These are phyloP conservation scores for Phytophthora tentaculata DNA, from an alignment of 352 stramenopile species.

Conservation along the genomic window DNA sequence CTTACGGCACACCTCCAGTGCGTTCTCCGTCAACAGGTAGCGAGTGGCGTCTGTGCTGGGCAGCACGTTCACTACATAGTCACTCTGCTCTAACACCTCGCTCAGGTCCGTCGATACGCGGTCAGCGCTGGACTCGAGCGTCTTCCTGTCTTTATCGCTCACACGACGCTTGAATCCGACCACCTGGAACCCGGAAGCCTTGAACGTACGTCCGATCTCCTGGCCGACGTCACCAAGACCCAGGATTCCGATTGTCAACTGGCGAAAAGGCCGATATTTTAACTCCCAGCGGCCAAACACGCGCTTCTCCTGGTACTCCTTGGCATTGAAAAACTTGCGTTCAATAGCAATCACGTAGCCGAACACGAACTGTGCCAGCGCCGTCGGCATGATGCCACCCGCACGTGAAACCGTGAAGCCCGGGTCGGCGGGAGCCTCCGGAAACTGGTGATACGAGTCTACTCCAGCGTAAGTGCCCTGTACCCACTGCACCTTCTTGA, in stretches of 20 bases:
- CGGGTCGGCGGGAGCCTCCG: constrained; percentile 22
- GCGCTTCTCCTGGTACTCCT: constrained; percentile 37
- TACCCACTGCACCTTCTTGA: constrained; percentile 58
- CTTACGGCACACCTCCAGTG: constrained; percentile 46
- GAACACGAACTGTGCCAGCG: constrained; percentile 57
- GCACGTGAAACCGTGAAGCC: constrained; percentile 56
- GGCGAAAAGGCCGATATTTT: constrained; percentile 45
- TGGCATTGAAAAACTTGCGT: constrained; percentile 51
- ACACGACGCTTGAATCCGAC: constrained; percentile 72
- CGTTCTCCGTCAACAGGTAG: constrained; percentile 62
- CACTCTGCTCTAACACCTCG: constrained; percentile 54
- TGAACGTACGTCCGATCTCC: constrained; percentile 58
- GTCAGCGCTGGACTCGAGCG: constrained; percentile 37
- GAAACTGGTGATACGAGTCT: constrained; percentile 49
- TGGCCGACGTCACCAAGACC: constrained; percentile 69
- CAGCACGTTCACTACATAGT: constrained; percentile 87
- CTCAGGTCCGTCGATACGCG: constrained; percentile 50
- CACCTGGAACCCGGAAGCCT: constrained; percentile 62
- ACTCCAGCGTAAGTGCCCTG: constrained; percentile 63
- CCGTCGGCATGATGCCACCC: constrained; percentile 58
- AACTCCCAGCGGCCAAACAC: constrained; percentile 45
- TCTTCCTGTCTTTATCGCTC: constrained; percentile 23
- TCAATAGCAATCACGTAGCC: constrained; percentile 53
- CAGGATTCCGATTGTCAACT: constrained; percentile 63
- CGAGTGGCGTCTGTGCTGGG: constrained; percentile 80